phyloP scores from a whole-genome alignment of 306 rosid species.

The Fagus crenata region DNA sequence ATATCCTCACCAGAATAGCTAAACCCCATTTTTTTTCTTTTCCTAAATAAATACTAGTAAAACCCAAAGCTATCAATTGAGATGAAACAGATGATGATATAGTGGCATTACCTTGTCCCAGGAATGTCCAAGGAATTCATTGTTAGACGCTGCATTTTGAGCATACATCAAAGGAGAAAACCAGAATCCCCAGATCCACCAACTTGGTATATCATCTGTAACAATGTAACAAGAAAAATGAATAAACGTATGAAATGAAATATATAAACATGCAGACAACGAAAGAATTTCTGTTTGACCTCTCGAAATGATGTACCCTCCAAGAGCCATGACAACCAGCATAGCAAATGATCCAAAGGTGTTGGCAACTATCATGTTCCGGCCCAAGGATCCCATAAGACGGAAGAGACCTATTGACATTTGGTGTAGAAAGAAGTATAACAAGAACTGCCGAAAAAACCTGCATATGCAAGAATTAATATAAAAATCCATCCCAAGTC shows the following conservation, averaged over 20 bases:
- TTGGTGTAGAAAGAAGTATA: slow-evolving; percentile 88
- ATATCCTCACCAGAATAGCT: slow-evolving; percentile 1
- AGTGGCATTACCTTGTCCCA: slow-evolving; percentile 75
- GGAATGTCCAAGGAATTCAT: slow-evolving; percentile 96
- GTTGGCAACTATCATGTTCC: slow-evolving; percentile 94
- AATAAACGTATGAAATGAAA: slow-evolving; percentile 18
- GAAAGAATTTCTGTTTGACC: slow-evolving; percentile 46
- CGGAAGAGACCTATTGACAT: slow-evolving; percentile 96
- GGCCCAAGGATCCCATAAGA: slow-evolving; percentile 95
- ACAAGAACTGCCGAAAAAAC: slow-evolving; percentile 72
- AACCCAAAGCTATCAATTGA: background rate
- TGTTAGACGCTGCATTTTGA: slow-evolving; percentile 88
- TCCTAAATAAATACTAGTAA: background rate
- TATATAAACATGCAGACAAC: slow-evolving; percentile 19
- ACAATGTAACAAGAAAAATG: slow-evolving; percentile 29
- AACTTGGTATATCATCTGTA: slow-evolving; percentile 74
- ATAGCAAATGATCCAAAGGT: slow-evolving; percentile 99
- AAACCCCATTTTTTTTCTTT: background rate
- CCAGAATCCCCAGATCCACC: slow-evolving; percentile 99
- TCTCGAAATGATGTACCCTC: slow-evolving; percentile 88
- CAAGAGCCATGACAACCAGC: slow-evolving; percentile 98
- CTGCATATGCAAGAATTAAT: slow-evolving; percentile 50
- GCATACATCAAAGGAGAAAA: slow-evolving; percentile 98
- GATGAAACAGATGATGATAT: slow-evolving; percentile 12
- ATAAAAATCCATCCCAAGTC: slow-evolving; percentile 26